phyloP scores from a whole-genome alignment of 2,329 filamentous ascomycete species.

The Calonectria henricotiae region DNA sequence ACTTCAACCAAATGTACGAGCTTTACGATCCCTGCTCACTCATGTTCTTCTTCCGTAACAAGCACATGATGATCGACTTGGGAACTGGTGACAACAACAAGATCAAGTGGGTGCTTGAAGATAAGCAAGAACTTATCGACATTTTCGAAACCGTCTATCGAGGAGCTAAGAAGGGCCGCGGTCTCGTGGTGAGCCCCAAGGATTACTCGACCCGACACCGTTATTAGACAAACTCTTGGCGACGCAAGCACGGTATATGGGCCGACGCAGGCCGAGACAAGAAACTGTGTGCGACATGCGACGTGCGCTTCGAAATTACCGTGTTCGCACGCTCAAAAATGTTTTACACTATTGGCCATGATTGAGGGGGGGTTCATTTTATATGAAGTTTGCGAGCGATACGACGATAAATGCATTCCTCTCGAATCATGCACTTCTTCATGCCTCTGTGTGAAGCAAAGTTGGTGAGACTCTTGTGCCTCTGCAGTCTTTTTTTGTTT shows the following conservation, averaged over 20 bases:
- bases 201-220: constrained; percentile 60
- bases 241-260: constrained; percentile 6
- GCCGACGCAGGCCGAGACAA: constrained; percentile 2
- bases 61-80: constrained; percentile 99
- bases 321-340: neutral
- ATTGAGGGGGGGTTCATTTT: constrained; percentile 3
- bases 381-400: neutral
- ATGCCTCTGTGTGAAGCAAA: constrained; percentile 19
- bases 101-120: constrained; percentile 92
- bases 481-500: neutral
- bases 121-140: constrained; percentile 98
- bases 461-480: constrained; percentile 34
- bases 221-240: constrained; percentile 41
- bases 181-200: constrained; percentile 97
- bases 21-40: constrained; percentile 93
- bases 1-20: constrained; percentile 98
- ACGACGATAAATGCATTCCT: neutral
- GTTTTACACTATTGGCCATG: neutral
- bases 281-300: neutral
- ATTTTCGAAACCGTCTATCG: constrained; percentile 98
- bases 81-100: constrained; percentile 99
- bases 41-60: constrained; percentile 98
- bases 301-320: neutral
- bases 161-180: constrained; percentile 97
- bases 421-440: constrained; percentile 11